phyloP scores from a whole-genome alignment of 2,329 filamentous ascomycete species.

The Camptophora hylomeconis region DNA sequence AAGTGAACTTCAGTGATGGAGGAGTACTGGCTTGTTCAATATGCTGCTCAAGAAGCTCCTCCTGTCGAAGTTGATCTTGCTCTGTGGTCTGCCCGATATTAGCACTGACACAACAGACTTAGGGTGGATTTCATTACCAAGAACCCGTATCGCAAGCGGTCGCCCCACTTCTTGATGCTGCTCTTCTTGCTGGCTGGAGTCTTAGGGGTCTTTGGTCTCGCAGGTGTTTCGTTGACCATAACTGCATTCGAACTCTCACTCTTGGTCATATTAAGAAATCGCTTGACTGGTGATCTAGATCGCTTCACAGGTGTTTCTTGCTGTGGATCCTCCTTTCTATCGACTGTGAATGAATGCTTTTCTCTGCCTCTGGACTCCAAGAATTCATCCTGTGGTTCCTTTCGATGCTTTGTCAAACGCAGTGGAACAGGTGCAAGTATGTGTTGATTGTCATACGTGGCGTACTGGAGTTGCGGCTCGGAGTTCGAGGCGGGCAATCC shows the following conservation, averaged over 20 bases:
- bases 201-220: constrained; percentile 3
- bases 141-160: constrained; percentile 28
- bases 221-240: too few species aligned
- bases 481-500: too few species aligned
- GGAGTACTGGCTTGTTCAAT: constrained; percentile 3
- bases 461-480: too few species aligned
- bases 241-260: constrained; percentile 22
- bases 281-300: constrained; percentile 26
- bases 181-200: constrained; percentile 17
- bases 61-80: constrained; percentile 5
- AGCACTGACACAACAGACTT: too few species aligned
- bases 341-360: too few species aligned
- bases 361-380: too few species aligned
- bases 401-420: too few species aligned
- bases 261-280: constrained; percentile 29
- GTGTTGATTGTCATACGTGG: too few species aligned
- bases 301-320: constrained; percentile 15
- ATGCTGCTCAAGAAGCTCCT: constrained; percentile 7
- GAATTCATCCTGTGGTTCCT: too few species aligned
- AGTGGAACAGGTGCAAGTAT: too few species aligned
- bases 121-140: too few species aligned
- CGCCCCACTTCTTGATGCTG: constrained; percentile 23
- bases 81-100: too few species aligned
- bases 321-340: constrained; percentile 1
- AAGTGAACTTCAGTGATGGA: constrained; percentile 15